Base-by-base conservation (phyloP, 1,139 yeast species). In the Arxiozyma slooffiae region DNA sequence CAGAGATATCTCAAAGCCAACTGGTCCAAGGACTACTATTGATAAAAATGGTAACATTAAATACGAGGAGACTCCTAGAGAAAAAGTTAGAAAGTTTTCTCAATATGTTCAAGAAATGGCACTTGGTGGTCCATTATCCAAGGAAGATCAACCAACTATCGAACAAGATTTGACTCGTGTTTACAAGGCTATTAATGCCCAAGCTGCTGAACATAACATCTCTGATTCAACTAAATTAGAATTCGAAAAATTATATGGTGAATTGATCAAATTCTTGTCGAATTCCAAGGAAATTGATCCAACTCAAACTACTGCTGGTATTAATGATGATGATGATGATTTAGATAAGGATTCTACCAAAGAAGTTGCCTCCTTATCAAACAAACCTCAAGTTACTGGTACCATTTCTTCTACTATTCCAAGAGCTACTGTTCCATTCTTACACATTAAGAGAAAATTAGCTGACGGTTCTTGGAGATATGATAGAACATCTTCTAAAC, bases 71-170 rank as follows among this genome's bases (percentile, higher is more conserved):
- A 83, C 78, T 55, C 82, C 88, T 67, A 86, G 96, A 71, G 88
- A 92, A 46, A 79, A 92, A 53, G 95, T 90, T 57, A 83, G 97
- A 73, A 92, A 92, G 70, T 80, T 92, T 58, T 97, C 94, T 72
- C 95, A 90, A 69, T 92, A 92, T 67, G 97, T 92, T 59, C 80
- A 82, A 67, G 96, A 88, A 71, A 90, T 92, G 97, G 96, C 97
- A 50, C 83, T 81, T 65, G 98, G 98, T 72, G 92, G 96, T 62
- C 81, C 81, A 59, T 73, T 87, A 67, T 87, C 97, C 57, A 81
- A 76, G 62, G 63, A 61, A 45, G 66, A 71, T 38, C 81, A 81
- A 66, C 88, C 92, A 63, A 79, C 95, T 48, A 82, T 85, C 63
- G 76, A 76, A 57, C 92, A 88, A 67, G 96, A 88, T 70, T 78